Evolutionary conservation across 2,329 filamentous ascomycete species (phyloP).

Genomic region (Myriosclerotinia duriaeana): DNA sequence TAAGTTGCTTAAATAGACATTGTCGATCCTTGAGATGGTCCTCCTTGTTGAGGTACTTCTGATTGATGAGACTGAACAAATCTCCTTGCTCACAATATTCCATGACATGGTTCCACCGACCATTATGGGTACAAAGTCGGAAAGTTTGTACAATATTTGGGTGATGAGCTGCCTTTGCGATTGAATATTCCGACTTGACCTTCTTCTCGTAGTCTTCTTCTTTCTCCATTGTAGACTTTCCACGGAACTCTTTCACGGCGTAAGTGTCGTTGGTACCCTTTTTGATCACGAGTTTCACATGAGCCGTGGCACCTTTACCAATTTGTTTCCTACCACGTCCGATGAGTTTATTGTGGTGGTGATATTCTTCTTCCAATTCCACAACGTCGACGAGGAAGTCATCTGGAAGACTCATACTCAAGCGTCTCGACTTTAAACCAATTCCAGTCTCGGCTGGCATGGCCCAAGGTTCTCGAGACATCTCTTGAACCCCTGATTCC

Average conservation of each 20-base stretch:
- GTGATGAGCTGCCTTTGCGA: conserved; percentile 80
- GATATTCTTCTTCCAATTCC: conserved; percentile 68
- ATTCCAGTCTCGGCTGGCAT: conserved; percentile 68
- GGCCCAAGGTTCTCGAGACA: conserved; percentile 52
- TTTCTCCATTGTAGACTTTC: conserved; percentile 67
- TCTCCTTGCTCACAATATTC: conserved; percentile 85
- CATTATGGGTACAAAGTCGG: conserved; percentile 67
- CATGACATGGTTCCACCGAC: conserved; percentile 89
- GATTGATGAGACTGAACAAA: conserved; percentile 71
- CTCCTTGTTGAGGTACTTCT: conserved; percentile 63
- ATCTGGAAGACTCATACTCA: conserved; percentile 72
- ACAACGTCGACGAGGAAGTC: conserved; percentile 71
- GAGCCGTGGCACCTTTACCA: conserved; percentile 79
- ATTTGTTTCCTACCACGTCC: conserved; percentile 72
- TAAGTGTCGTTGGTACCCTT: conserved; percentile 67
- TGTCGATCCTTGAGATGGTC: conserved; percentile 67
- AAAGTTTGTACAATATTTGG: conserved; percentile 84
- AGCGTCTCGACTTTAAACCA: conserved; percentile 73
- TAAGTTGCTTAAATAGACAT: conserved; percentile 86
- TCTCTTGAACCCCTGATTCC: conserved; percentile 33
- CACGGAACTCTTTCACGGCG: conserved; percentile 85
- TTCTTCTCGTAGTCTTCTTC: conserved; percentile 79
- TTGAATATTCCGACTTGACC: conserved; percentile 87
- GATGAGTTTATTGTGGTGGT: conserved; percentile 67
- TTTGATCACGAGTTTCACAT: conserved; percentile 76